Percentiles rank a stretch among this genome's conserved stretches.
Evolutionary conservation across 257 asterid species (phyloP).

Genomic region (Plantago elongata): DNA sequence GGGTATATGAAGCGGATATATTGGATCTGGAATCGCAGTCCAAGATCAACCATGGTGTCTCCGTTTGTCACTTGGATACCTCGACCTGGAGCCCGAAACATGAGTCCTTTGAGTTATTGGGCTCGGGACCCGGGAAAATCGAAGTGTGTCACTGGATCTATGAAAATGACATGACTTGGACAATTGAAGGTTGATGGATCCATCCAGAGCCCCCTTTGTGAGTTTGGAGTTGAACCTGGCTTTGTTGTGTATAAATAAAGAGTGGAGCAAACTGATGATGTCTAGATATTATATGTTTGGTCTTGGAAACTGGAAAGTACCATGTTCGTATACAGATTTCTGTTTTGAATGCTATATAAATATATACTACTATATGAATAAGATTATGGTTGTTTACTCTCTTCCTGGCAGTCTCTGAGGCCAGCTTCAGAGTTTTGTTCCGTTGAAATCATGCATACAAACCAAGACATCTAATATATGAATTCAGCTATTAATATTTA

Average conservation of each 20-base stretch:
- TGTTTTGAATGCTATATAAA: too few species aligned
- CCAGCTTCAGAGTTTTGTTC: too few species aligned
- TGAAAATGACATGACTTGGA: constrained; percentile 86
- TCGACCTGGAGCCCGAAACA: constrained; percentile 72
- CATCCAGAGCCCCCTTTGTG: constrained; percentile 2
- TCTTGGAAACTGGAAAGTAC: not conserved
- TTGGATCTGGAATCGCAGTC: constrained; percentile 48
- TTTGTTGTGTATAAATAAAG: not conserved
- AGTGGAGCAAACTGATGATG: not conserved
- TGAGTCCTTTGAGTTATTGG: constrained; percentile 75
- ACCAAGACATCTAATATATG: too few species aligned
- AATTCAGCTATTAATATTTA: too few species aligned
- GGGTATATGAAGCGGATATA: constrained; percentile 83
- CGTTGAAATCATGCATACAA: too few species aligned
- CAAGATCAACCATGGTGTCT: constrained; percentile 68
- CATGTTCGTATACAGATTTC: not conserved
- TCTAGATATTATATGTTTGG: not conserved
- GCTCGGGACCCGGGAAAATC: constrained; percentile 72
- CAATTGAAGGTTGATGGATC: constrained; percentile 38
- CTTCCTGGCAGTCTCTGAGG: too few species aligned
- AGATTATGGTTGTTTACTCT: too few species aligned
- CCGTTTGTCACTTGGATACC: constrained; percentile 86
- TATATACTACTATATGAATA: too few species aligned
- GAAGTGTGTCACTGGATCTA: constrained; percentile 97
- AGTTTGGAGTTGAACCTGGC: constrained; percentile 4